Conservation (phyloP, 768 basidiomycete genomes). For the Kwoniella newhampshirensis region DNA sequence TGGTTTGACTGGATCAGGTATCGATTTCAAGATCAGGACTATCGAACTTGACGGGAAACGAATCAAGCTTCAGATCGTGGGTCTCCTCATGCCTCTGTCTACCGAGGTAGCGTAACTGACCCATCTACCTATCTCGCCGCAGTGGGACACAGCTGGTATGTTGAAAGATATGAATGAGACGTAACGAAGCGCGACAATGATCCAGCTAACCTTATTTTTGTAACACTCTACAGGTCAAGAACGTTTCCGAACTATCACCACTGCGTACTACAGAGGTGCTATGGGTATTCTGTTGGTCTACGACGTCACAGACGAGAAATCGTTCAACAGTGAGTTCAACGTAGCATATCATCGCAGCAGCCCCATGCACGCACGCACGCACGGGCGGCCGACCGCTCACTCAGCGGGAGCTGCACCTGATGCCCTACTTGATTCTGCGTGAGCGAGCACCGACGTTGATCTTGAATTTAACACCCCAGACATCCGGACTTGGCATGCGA, state of each 20-base stretch:
- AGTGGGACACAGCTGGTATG: slow-evolving; percentile 91
- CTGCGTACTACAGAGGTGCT: slow-evolving; percentile 96
- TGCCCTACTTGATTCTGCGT: too few species aligned
- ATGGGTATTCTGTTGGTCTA: slow-evolving; percentile 98
- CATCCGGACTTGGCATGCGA: slow-evolving; percentile 96
- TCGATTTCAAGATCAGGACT: slow-evolving; percentile 93
- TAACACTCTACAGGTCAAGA: slow-evolving; percentile 74
- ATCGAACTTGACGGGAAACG: slow-evolving; percentile 97
- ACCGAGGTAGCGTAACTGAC: background rate
- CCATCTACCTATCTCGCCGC: slow-evolving; percentile 2
- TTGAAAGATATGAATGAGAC: background rate
- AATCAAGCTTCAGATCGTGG: slow-evolving; percentile 96
- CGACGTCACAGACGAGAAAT: slow-evolving; percentile 90
- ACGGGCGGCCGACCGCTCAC: background rate
- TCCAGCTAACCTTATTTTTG: background rate
- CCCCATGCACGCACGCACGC: background rate
- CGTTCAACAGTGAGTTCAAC: slow-evolving; percentile 82
- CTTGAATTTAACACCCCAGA: slow-evolving; percentile 58
- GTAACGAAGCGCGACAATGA: background rate
- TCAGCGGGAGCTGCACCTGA: too few species aligned
- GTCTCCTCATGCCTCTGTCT: slow-evolving; percentile 47
- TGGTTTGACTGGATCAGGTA: slow-evolving; percentile 55
- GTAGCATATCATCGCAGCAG: background rate
- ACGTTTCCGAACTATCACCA: slow-evolving; percentile 96
- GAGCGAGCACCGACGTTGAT: too few species aligned